Conservation (phyloP, 805 yeast species). For the Debaryomyces prosopidis region DNA sequence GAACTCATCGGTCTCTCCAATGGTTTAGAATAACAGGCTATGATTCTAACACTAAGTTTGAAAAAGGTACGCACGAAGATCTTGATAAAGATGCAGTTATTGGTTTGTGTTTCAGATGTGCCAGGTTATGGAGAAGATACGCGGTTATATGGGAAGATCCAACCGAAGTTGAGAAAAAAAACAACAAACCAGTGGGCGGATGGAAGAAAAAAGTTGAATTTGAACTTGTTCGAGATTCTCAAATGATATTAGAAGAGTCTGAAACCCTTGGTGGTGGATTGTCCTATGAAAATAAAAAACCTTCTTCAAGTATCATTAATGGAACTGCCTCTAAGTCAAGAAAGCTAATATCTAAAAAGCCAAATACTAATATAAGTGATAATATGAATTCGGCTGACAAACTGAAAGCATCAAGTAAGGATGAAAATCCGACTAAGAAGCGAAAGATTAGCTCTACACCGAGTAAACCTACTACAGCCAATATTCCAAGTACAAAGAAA, state of each 20-base stretch:
- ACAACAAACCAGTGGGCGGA: constrained; percentile 44
- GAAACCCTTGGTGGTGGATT: constrained; percentile 26
- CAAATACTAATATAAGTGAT: background rate
- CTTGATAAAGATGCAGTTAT: constrained; percentile 29
- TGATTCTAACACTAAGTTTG: constrained; percentile 39
- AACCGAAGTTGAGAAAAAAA: constrained; percentile 55
- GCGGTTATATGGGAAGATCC: constrained; percentile 88
- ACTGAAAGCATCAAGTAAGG: constrained; percentile 1
- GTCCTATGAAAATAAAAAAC: constrained; percentile 16
- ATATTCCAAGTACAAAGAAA: background rate
- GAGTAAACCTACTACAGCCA: background rate
- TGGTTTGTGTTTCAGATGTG: constrained; percentile 85
- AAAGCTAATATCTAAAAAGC: background rate
- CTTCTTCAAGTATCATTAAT: background rate
- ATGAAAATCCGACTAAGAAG: background rate
- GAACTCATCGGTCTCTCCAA: constrained; percentile 49
- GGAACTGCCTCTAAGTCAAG: background rate
- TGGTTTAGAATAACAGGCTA: constrained; percentile 76
- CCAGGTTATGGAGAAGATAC: constrained; percentile 87
- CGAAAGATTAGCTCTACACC: background rate
- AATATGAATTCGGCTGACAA: background rate
- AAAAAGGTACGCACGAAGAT: constrained; percentile 20
- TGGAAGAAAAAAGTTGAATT: constrained; percentile 66
- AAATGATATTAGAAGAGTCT: constrained; percentile 51
- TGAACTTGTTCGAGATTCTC: constrained; percentile 66